Conservation (phyloP, 108 stramenopile genomes). For the Skeletonema potamos region DNA sequence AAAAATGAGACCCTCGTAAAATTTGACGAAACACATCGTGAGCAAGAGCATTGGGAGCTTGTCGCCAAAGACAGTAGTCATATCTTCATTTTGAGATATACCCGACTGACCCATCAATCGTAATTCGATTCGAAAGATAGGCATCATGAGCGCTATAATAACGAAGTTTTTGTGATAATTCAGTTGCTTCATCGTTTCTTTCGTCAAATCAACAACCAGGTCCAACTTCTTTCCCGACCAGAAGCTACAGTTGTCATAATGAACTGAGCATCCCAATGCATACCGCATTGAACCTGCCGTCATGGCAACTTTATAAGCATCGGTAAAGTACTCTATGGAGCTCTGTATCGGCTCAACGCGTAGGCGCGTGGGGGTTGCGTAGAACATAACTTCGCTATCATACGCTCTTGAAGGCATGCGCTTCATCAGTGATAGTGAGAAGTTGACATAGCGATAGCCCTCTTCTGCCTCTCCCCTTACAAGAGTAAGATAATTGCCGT, state of each 20-base stretch:
- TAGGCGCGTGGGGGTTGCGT: not conserved
- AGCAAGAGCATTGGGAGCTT: not conserved
- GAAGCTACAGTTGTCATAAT: not conserved
- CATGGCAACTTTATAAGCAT: not conserved
- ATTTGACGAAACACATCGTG: not conserved
- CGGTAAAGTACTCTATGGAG: not conserved
- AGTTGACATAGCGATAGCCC: not conserved
- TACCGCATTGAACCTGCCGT: not conserved
- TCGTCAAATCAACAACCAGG: not conserved
- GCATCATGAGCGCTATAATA: not conserved
- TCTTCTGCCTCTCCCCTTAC: not conserved
- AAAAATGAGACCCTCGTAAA: not conserved
- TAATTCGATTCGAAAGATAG: not conserved
- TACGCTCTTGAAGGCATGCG: not conserved
- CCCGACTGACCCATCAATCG: not conserved
- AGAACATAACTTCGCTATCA: not conserved
- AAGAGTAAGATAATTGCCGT: conserved; percentile 8
- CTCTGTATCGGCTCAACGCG: conserved; percentile 6
- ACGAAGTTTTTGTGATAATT: not conserved
- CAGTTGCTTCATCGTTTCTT: not conserved
- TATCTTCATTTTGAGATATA: not conserved
- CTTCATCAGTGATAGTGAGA: conserved; percentile 5
- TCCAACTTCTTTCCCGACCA: conserved; percentile 8
- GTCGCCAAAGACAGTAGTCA: not conserved
- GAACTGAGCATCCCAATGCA: conserved; percentile 1